These are phyloP conservation scores for Boletellus emodensis DNA, from an alignment of 768 basidiomycete species.

Conservation along the genomic window DNA sequence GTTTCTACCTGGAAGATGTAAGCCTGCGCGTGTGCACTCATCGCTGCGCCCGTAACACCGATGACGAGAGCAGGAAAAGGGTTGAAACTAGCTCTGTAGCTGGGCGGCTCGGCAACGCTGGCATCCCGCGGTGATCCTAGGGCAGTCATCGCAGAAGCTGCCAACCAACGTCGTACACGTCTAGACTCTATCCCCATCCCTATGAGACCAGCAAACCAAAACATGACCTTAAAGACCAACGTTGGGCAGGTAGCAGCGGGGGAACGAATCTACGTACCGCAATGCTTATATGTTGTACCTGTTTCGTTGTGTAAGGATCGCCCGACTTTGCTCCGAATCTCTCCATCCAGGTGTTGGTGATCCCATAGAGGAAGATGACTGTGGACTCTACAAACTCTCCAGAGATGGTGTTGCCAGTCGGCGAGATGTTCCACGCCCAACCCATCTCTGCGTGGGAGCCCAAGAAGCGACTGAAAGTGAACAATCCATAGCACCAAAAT, in stretches of 20 bases:
- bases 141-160: conserved; percentile 48
- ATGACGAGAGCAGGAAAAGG: conserved; percentile 92
- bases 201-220: conserved; percentile 87
- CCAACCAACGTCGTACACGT: conserved; percentile 67
- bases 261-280: conserved; percentile 51
- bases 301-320: conserved; percentile 83
- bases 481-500: conserved; percentile 88
- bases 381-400: conserved; percentile 77
- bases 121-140: conserved; percentile 23
- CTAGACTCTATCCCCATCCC: conserved; percentile 89
- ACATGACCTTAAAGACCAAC: conserved; percentile 60
- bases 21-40: conserved; percentile 87
- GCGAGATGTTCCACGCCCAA: conserved; percentile 92
- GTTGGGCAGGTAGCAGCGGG: neutral
- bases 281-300: conserved; percentile 92
- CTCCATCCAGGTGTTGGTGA: conserved; percentile 96
- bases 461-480: conserved; percentile 91
- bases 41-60: conserved; percentile 89
- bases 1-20: conserved; percentile 79
- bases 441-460: conserved; percentile 83
- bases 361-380: conserved; percentile 85
- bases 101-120: conserved; percentile 58
- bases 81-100: conserved; percentile 78
- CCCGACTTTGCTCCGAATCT: conserved; percentile 80
- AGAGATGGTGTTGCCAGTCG: conserved; percentile 45